Evolutionary conservation across 1,284 basidiomycete genomes (phyloP), one percentile per base, ranked within the genome.

Genomic region (Papiliotrema fonsecae): DNA sequence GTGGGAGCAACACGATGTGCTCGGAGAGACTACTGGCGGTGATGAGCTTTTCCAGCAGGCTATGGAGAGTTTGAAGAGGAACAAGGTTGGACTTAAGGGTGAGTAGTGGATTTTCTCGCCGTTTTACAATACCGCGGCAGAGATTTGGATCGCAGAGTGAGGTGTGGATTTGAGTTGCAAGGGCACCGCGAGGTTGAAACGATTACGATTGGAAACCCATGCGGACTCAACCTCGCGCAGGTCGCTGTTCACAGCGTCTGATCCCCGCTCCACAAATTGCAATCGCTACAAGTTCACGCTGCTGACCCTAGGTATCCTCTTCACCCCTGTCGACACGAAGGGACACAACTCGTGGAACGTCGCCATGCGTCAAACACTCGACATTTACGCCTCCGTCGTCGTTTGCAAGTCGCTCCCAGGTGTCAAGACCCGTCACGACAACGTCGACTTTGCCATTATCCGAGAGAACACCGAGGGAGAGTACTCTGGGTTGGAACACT

Each of bases 401-500:
- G 82, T 97, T 51, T 98, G 96, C 86, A 97, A 97, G 77, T 91
- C 93, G 45, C 84, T 98, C 48, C 88, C 91, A n/a, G 96, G 96
- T 46, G 85, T 93, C 78, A 87, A 92, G 36, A 97, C 96, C 38
- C 88, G 94, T 64, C 94, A 99, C 79, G 80, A 84, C 57, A 86
- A 96, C 69, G 96, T 98, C 70, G 94, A 99, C 78, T 96, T 97
- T 75, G 92, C 89, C 64, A 93, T 98, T 76, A 97, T 99, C 73
- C 92, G 96, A 77, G 96, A 99, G 76, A 99, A 99, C 79, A 99
- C 96, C 21, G 96, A 99, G 80, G 96, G 96, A 64, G 96, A 99
- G 78, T 99, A 99, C 79, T 94, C 92, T 62, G 96, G 96, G 51
- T 78, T 99, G 58, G 96, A 99, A 76, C 96, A 99, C 78, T 88